Conservation (phyloP, 208 protist genomes). For the Leishmania amazonensis region DNA sequence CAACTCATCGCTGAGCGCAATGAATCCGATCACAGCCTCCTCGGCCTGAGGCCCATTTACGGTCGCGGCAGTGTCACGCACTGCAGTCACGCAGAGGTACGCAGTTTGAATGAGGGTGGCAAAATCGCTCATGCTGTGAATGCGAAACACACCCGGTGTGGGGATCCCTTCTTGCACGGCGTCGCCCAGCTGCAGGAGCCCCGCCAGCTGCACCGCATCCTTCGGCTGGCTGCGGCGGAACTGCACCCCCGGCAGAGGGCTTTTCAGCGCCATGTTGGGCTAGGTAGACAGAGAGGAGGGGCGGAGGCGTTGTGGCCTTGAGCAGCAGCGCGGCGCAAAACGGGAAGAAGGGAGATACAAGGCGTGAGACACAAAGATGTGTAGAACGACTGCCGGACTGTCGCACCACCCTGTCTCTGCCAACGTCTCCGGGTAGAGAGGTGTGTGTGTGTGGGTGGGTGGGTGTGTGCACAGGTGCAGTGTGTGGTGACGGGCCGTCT, state of each 20-base stretch:
- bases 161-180: constrained; percentile 44
- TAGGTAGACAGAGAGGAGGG: neutral
- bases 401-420: neutral
- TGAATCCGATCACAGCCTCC: constrained; percentile 52
- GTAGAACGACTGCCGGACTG: neutral
- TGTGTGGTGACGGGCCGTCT: neutral
- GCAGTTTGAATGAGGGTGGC: constrained; percentile 64
- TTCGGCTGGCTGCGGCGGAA: constrained; percentile 49
- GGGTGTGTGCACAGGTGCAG: no score
- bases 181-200: constrained; percentile 44
- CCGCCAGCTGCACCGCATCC: constrained; percentile 43
- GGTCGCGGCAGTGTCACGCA: constrained; percentile 12
- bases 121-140: constrained; percentile 46
- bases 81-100: constrained; percentile 65
- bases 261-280: neutral
- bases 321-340: neutral
- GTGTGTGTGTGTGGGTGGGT: neutral
- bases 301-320: neutral
- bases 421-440: neutral
- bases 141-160: constrained; percentile 35
- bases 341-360: neutral
- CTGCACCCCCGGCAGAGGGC: constrained; percentile 36
- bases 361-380: neutral
- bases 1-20: constrained; percentile 43
- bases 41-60: neutral